These are phyloP conservation scores for Cordyceps pruinosa DNA, from an alignment of 2,329 filamentous ascomycete genomes.

Conservation along the genomic window DNA sequence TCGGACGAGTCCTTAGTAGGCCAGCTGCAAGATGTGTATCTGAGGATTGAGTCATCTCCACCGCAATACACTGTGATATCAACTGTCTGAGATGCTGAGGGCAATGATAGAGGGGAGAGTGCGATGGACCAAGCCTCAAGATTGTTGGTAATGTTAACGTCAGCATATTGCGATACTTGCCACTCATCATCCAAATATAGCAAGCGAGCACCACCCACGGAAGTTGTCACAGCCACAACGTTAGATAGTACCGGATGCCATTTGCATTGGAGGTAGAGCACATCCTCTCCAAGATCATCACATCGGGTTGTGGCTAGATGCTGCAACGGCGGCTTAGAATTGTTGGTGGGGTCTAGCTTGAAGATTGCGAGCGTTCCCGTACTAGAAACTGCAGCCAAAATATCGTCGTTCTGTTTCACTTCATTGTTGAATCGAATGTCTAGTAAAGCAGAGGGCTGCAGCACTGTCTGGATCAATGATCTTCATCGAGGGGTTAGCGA, in stretches of 20 bases:
- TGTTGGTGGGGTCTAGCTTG: conserved; percentile 36
- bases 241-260: conserved; percentile 57
- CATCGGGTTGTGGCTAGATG: conserved; percentile 40
- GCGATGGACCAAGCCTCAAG: conserved; percentile 71
- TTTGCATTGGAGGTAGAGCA: conserved; percentile 63
- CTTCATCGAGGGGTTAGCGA: conserved; percentile 29
- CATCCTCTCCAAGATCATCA: conserved; percentile 45
- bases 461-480: conserved; percentile 49
- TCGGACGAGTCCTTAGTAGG: conserved; percentile 8
- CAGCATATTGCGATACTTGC: conserved; percentile 26
- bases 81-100: conserved; percentile 14
- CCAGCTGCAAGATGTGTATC: conserved; percentile 35
- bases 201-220: conserved; percentile 56
- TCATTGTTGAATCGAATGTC: conserved; percentile 73
- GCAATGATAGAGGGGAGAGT: conserved; percentile 38
- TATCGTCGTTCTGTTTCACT: conserved; percentile 33
- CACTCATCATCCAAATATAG: conserved; percentile 41
- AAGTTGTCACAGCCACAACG: conserved; percentile 64
- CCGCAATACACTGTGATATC: conserved; percentile 55
- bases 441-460: conserved; percentile 67
- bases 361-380: conserved; percentile 65
- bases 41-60: conserved; percentile 65
- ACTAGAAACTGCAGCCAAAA: conserved; percentile 72
- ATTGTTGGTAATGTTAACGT: conserved; percentile 40
- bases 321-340: conserved; percentile 28